A percentile compares a stretch with the other conserved stretches of the same genome.
phyloP scores from a whole-genome alignment of 202 grass and related monocot genomes.

The Musa balbisiana region DNA sequence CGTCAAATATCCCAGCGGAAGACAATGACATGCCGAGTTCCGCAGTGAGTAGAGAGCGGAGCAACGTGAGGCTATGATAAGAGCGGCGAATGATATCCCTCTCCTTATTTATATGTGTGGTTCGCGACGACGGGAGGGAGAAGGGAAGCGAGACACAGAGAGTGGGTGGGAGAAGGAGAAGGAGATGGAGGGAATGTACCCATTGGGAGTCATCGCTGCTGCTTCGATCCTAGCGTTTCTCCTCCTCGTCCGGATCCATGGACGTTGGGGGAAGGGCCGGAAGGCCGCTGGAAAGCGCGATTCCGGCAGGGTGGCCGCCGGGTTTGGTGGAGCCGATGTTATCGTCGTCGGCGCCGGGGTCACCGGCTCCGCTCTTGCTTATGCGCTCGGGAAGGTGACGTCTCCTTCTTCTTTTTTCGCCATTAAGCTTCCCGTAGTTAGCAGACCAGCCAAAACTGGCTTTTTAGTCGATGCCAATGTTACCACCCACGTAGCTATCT shows the following conservation, averaged over 20 bases:
- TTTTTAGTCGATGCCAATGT: no score
- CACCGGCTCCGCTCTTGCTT: conserved; percentile 83
- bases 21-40: no score
- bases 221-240: conserved; percentile 22
- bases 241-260: background rate
- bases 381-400: conserved; percentile 72
- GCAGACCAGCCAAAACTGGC: no score
- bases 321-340: conserved; percentile 39
- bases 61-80: no score
- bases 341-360: conserved; percentile 88
- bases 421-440: no score
- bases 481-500: no score
- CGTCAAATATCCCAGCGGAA: no score
- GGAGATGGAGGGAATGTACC: conserved; percentile 11
- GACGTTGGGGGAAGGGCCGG: conserved; percentile 2
- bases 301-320: background rate
- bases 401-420: conserved; percentile 3
- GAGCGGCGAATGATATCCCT: background rate
- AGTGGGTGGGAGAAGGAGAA: conserved; percentile 9
- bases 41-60: no score
- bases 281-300: background rate
- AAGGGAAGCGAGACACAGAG: background rate
- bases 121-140: background rate
- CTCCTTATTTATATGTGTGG: background rate
- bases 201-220: conserved; percentile 8